These are phyloP conservation scores for Kwoniella sp. DNA, from an alignment of 768 basidiomycete species.

Conservation along the genomic window DNA sequence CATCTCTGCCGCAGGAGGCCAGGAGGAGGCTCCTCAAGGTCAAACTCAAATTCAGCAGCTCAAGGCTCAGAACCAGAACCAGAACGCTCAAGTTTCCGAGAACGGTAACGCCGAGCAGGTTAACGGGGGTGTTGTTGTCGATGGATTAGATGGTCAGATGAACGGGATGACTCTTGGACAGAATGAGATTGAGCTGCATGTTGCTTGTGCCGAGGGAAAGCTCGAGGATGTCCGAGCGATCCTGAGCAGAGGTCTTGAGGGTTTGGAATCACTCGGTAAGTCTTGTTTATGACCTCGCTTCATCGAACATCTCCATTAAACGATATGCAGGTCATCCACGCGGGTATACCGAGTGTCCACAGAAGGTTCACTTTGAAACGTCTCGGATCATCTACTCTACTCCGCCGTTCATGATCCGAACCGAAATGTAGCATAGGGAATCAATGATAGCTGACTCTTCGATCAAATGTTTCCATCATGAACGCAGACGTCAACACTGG, in stretches of 20 bases:
- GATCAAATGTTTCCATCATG: neutral
- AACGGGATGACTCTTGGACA: slow-evolving; percentile 17
- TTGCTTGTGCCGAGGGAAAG: slow-evolving; percentile 49
- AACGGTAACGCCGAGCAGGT: slow-evolving; percentile 3
- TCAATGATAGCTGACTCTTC: neutral
- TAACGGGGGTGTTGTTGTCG: slow-evolving; percentile 2
- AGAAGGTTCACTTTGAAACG: neutral
- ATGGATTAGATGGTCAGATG: slow-evolving; percentile 21
- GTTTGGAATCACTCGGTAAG: slow-evolving; percentile 52
- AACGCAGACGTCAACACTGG: slow-evolving; percentile 45
- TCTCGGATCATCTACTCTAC: too few relatives aligned
- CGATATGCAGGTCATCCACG: too few relatives aligned
- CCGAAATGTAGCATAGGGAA: too few relatives aligned
- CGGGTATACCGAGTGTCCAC: too few relatives aligned
- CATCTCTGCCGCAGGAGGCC: slow-evolving; percentile 2
- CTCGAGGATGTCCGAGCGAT: slow-evolving; percentile 49
- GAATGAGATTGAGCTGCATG: slow-evolving; percentile 41
- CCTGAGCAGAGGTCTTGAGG: slow-evolving; percentile 43
- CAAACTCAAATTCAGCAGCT: slow-evolving; percentile 9
- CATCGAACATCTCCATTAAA: neutral
- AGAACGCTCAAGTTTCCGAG: neutral
- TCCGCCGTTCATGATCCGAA: too few relatives aligned
- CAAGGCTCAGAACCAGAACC: slow-evolving; percentile 5
- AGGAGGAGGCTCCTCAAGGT: neutral
- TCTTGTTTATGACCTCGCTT: slow-evolving; percentile 1